Percentiles rank a stretch among this genome's conserved stretches.
Conservation (phyloP, 345 rosid species). For the Eucalyptus erythrocorys region DNA sequence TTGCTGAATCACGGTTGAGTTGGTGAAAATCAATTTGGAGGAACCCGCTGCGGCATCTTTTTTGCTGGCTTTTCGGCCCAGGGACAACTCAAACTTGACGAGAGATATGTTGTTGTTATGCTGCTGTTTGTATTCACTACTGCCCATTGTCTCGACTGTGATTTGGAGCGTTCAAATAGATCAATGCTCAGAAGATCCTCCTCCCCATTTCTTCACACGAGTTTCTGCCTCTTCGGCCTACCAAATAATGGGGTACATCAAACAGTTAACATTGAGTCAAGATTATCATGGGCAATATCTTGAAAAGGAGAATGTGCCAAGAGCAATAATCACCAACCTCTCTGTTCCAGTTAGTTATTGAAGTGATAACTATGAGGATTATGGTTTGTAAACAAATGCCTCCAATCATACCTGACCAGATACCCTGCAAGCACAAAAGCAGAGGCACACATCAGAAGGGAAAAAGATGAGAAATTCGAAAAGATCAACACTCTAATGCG, state of each 20-base stretch:
- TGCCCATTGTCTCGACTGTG: not conserved
- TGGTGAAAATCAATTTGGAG: not conserved
- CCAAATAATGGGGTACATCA: not conserved
- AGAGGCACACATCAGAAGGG: not conserved
- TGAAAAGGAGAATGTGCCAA: not conserved
- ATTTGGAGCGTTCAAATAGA: not conserved
- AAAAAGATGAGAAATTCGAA: not conserved
- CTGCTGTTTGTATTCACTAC: not conserved
- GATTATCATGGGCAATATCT: not conserved
- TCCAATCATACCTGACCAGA: slow-evolving; percentile 95
- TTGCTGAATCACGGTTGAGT: not conserved
- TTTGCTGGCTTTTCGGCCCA: not conserved
- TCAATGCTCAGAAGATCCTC: slow-evolving; percentile 39
- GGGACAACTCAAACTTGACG: not conserved
- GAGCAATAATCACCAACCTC: slow-evolving; percentile 32
- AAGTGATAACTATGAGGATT: slow-evolving; percentile 46
- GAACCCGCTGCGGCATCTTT: not conserved
- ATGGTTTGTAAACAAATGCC: slow-evolving; percentile 71
- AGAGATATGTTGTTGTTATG: not conserved
- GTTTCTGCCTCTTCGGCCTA: slow-evolving; percentile 73
- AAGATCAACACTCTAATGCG: not conserved
- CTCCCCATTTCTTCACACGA: slow-evolving; percentile 81
- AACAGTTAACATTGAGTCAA: not conserved
- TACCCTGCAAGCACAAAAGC: slow-evolving; percentile 44
- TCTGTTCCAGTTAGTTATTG: slow-evolving; percentile 63